Evolutionary conservation across 805 yeast genomes (phyloP), one percentile per base, ranked within the genome.

Genomic region (Groenewaldozyma tartarivorans): DNA sequence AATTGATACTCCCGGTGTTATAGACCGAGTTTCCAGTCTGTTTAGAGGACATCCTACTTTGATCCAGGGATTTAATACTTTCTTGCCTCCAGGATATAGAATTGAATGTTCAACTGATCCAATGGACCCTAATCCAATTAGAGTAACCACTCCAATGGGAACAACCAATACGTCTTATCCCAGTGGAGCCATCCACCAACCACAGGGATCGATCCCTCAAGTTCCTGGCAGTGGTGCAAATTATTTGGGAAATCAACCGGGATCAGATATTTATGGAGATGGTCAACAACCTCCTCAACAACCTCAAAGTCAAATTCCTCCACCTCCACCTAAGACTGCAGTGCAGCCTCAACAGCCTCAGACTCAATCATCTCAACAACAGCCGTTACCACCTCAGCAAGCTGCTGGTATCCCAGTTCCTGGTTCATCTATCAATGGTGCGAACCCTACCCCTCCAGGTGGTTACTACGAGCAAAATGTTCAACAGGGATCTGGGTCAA

Each of bases 1-100:
- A 46, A 88, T 92, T 53, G 97, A 92, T 60, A 92, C 99, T 0
- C 98, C 97, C 0, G 99, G 97, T 27, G 99, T 92, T 21, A 92
- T 92, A 57, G 96, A 90, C 60, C 71, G 98, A 44, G 98, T 92
- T 1, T 85, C 96, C 0, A 74, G 82, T 1, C 66, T 92, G 42
- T 92, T 92, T 61, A 75, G 88, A 48, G 97, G 96, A 11, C 95
- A 87, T 61, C 95, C 95, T 1, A 77, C 61, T 41, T 70, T 92
- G 55, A 90, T 92, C 48, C 97, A 92, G 63, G 98, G 99, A 0
- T 94, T 92, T 64, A 92, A 92, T 65, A 90, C 99, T 1, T 92
- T 92, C 58, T 69, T 92, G 50, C 99, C 99, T 1, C 95, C 94
- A 18, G 99, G 98, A 2, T 92, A 87, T 63, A 56, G 81, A 47